Evolutionary conservation across 306 rosid genomes (phyloP).

Genomic region (Vicia sativa): DNA sequence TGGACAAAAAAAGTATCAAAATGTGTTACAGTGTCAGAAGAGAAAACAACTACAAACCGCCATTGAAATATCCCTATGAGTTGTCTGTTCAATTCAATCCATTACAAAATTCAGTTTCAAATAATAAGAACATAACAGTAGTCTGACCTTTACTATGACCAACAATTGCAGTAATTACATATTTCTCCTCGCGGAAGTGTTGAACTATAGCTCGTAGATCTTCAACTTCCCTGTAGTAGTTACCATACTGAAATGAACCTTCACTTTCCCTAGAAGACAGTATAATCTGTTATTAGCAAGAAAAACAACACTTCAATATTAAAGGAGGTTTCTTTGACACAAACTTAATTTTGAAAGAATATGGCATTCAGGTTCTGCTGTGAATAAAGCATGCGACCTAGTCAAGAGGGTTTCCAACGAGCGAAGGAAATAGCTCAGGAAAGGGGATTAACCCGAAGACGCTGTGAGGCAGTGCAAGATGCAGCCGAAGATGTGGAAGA

Average conservation of each 20-base stretch:
- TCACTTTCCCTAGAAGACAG: constrained; percentile 77
- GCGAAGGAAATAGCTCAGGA: no score
- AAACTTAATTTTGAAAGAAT: no score
- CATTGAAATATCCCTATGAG: constrained; percentile 5
- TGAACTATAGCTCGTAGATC: constrained; percentile 72
- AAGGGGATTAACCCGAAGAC: no score
- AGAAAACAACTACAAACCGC: constrained; percentile 30
- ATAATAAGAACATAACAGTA: constrained; percentile 10
- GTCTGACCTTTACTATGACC: constrained; percentile 91
- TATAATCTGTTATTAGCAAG: constrained; percentile 4
- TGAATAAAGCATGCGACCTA: no score
- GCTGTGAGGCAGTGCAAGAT: no score
- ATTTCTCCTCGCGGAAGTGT: constrained; percentile 60
- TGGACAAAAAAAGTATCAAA: background rate
- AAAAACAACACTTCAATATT: constrained; percentile 12
- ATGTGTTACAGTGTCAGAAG: constrained; percentile 1
- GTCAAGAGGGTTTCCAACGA: no score
- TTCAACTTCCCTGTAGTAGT: constrained; percentile 80
- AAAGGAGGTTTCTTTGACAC: no score
- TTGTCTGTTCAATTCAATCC: constrained; percentile 30
- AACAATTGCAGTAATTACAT: constrained; percentile 57
- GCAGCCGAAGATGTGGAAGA: no score
- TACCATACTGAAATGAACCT: constrained; percentile 83
- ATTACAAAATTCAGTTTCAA: constrained; percentile 29
- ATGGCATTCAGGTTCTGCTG: no score